Base-by-base conservation (phyloP, 148 eudicot species). In the Fagopyrum esculentum region DNA sequence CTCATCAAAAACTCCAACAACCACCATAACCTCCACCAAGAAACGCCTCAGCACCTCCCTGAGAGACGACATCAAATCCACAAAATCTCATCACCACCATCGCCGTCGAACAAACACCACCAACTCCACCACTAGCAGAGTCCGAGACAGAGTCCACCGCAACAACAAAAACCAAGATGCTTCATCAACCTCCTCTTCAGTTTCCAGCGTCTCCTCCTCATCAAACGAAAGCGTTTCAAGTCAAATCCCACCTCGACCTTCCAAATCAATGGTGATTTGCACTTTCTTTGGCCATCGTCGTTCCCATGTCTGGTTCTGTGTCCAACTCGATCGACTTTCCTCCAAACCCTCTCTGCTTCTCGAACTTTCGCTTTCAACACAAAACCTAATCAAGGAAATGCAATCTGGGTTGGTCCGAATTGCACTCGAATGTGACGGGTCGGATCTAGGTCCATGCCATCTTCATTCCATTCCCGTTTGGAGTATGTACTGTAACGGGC, bases 241-340 rank as follows among this genome's bases (percentile, higher is more conserved):
- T 46, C 71, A 66, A 0, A 7, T 81, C 8, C 87, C 91, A 5
- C 87, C 95, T 0, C 83, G 97, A 12, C 77, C 86, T 45, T 93
- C 98, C 22, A 82, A 86, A 68, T 87, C 98, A 2, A 89, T 89
- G 88, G 95, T 89, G 5, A 91, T 83, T 79, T 88, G 94, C 74
- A 93, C 97, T 50, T 87, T 93, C 81, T 89, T 93, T 82, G 98
- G 98, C 71, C 87, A 75, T 55, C 93, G 97, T 7, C 85, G 80
- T 1, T 88, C 93, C 68, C 93, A 91, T 82, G 92, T 93, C 72
- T 89, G 88, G 90, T 91, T 93, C 87, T 88, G 87, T 78, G 85
- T 91, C 69, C 98, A 93, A 30, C 79, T 75, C 35, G 87, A 91
- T 78, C 91, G 97, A 0, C 84, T 83, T 77, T 77, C 83, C 17